These are phyloP conservation scores for Penicillium sp. DNA, from an alignment of 2,329 filamentous ascomycete species.

Conservation along the genomic window DNA sequence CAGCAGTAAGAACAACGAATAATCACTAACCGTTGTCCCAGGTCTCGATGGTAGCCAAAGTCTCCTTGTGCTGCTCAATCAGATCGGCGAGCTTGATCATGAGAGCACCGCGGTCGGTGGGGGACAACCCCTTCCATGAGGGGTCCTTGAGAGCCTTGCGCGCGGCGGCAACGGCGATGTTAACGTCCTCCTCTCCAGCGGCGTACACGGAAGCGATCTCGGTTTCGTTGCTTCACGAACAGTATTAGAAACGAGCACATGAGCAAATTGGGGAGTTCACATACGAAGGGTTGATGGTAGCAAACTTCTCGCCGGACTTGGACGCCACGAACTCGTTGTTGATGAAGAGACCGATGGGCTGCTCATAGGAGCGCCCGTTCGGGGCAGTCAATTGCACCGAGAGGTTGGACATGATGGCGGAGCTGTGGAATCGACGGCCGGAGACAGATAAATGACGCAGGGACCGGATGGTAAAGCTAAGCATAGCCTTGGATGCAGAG, in stretches of 20 bases:
- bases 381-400: conserved; percentile 65
- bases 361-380: conserved; percentile 69
- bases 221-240: conserved; percentile 55
- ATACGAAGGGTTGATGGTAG: conserved; percentile 64
- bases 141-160: conserved; percentile 36
- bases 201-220: conserved; percentile 71
- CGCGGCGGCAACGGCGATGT: conserved; percentile 34
- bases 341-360: conserved; percentile 78
- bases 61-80: conserved; percentile 63
- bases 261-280: conserved; percentile 8
- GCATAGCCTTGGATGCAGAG: conserved; percentile 7
- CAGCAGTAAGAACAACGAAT: neutral
- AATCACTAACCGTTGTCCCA: conserved; percentile 71
- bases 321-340: conserved; percentile 76
- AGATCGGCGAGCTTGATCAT: conserved; percentile 70
- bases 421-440: conserved; percentile 25
- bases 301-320: conserved; percentile 62
- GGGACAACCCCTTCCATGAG: conserved; percentile 33
- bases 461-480: conserved; percentile 3
- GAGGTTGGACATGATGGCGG: conserved; percentile 38
- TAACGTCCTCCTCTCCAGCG: conserved; percentile 38
- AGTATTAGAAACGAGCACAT: conserved; percentile 10
- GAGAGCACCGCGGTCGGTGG: conserved; percentile 62
- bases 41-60: conserved; percentile 66
- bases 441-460: neutral